Evolutionary conservation across 2,329 filamentous ascomycete genomes (phyloP).

Genomic region (Cercospora sp.): DNA sequence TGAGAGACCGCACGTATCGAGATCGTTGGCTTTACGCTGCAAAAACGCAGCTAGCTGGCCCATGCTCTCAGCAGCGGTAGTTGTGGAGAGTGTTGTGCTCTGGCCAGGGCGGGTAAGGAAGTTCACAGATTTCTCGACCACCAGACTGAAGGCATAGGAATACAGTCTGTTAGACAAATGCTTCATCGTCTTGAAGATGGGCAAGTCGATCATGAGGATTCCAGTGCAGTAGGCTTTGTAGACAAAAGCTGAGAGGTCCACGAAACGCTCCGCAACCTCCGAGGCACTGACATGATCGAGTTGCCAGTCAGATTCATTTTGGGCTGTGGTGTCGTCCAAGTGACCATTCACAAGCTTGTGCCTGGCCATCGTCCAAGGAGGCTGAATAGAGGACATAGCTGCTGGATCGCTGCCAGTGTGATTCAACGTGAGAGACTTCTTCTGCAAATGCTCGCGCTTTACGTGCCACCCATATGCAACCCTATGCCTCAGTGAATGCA

Average conservation of each 20-base stretch:
- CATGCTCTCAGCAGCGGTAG: constrained; percentile 19
- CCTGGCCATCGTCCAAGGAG: constrained; percentile 5
- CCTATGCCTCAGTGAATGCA: neutral
- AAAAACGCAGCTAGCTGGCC: constrained; percentile 16
- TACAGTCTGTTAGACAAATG: constrained; percentile 11
- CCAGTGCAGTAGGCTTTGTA: constrained; percentile 18
- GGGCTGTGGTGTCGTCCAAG: constrained; percentile 7
- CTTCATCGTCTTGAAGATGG: constrained; percentile 12
- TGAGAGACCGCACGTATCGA: neutral
- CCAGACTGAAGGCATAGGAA: constrained; percentile 17
- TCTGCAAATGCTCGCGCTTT: neutral
- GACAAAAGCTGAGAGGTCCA: constrained; percentile 19
- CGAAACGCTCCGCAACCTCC: constrained; percentile 17
- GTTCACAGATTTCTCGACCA: neutral
- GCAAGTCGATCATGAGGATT: constrained; percentile 8
- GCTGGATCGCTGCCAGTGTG: neutral
- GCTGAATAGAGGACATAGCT: neutral
- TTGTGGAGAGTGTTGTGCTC: constrained; percentile 4
- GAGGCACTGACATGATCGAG: neutral
- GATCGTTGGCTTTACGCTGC: constrained; percentile 1
- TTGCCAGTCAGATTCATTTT: neutral
- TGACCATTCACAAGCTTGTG: neutral
- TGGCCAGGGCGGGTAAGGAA: constrained; percentile 16
- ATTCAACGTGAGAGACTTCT: neutral
- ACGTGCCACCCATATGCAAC: neutral